Evolutionary conservation across 2,329 filamentous ascomycete species (phyloP), one percentile per base, ranked within the genome.

Genomic region (Pseudogymnoascus pannorum): DNA sequence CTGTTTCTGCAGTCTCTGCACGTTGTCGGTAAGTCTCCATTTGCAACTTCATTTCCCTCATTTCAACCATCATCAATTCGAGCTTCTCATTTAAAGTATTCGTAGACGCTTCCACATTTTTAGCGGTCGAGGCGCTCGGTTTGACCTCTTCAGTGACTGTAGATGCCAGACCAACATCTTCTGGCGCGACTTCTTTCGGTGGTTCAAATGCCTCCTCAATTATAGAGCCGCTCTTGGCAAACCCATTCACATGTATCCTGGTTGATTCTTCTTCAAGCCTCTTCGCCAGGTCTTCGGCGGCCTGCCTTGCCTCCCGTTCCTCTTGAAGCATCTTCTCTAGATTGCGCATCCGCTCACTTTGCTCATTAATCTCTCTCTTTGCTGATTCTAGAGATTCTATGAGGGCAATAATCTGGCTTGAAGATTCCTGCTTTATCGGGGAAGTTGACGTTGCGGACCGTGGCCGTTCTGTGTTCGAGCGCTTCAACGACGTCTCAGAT

Each of bases 301-400:
- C 81, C 69, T 95, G 87, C 61, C 94, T 84, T 26, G 92, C 92
- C 65, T 86, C 82, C 24, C 91, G 84, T 74, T 99, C 94, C 70
- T 88, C 86, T 58, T 81, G 84, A 44, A 97, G 78, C 75, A 90
- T 80, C 62, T 85, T 82, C 72, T 97, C 93, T 11, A 97, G 77
- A 68, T 92, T 88, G 67, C 87, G 88, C 73, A 97, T 86, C 29
- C 89, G 86, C 42, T 85, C 81, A 58, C 85, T 86, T 72, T 97
- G 92, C n/a, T 81, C 83, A 69, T 95, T 92, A 42, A 97, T 85
- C 71, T 97, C 92, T 68, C 88, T 88, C 76, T 91, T 95, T 8
- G 92, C 89, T 62, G 84, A 86, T 60, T 88, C 89, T 44, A 99
- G 78, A 18, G 91, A 91, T 68, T 97, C 92, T 5, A 92, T 91